Evolutionary conservation across 345 rosid genomes (phyloP).

Genomic region (Arabis hirsuta): DNA sequence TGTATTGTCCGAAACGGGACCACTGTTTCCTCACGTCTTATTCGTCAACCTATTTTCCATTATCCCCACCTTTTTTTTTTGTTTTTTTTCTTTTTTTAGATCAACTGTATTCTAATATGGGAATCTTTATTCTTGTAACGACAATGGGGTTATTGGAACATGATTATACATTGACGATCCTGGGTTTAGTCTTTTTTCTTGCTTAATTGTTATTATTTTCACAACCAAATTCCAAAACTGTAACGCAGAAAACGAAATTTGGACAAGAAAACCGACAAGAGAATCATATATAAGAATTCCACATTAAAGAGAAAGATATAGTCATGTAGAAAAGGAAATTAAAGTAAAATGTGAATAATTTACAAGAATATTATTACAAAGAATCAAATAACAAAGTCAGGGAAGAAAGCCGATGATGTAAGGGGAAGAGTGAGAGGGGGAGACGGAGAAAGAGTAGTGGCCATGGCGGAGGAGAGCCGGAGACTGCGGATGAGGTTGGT

Average conservation of each 20-base stretch:
- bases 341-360: too few species aligned
- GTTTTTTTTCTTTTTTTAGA: background rate
- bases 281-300: too few species aligned
- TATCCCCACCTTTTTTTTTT: background rate
- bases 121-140: background rate
- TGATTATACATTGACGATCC: background rate
- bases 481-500: conserved; percentile 16
- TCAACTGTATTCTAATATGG: background rate
- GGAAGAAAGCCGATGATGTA: conserved; percentile 23
- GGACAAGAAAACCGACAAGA: too few species aligned
- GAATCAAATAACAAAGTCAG: background rate
- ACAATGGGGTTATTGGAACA: background rate
- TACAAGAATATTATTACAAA: too few species aligned
- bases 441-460: background rate
- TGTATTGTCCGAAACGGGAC: conserved; percentile 6
- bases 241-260: background rate
- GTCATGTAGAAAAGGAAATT: too few species aligned
- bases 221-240: background rate
- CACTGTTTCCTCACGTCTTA: conserved; percentile 22
- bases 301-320: background rate
- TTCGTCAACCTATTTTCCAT: conserved; percentile 12
- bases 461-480: conserved; percentile 10
- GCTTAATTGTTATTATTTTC: background rate
- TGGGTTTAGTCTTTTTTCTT: background rate
- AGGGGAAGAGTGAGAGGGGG: conserved; percentile 10